Base-by-base conservation (phyloP, 2,329 filamentous ascomycete species). In the Diaporthe vexans region DNA sequence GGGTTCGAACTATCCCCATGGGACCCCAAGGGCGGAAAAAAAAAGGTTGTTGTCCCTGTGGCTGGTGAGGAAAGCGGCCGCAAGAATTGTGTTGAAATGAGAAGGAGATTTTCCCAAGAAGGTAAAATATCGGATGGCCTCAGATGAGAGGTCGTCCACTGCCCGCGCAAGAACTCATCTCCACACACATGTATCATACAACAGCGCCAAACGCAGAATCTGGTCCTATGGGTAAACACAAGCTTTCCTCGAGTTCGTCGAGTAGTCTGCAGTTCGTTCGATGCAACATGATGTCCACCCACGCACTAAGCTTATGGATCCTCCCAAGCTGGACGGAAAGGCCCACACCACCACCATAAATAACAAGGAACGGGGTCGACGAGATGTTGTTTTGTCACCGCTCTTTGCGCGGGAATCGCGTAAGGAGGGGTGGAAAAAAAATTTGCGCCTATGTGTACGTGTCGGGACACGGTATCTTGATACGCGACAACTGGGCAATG, bases 391-490 rank as follows among this genome's bases (percentile, higher is more conserved):
- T 51, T 51, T 52, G 63, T 67, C 63, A 67, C 63, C 63, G 63
- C 63, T 52, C 46, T 67, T 67, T 67, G 63, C 63, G 63, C 63
- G 63, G 46, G 43, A 67, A 48, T 37, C 46, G 63, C 46, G 63
- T 52, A 51, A 29, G 54, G 29, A 57, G 24, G 52, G 13, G 26
- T n/a, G 52, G n/a, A 33, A 33, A 57, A 48, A 67, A 67, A 52
- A 24, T 65, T n/a, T 52, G 63, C 63, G 46, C 21, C 43, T 48
- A 52, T 52, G 21, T 33, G 46, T 37, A 33, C 63, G 46, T 52
- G 29, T 67, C 61, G 52, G 63, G 9, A 52, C 63, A 67, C 63
- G 48, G 63, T 67, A 67, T 67, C 63, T 52, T 52, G 61, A 67
- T 67, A 67, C 61, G 61, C 61, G 61, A 67, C 46, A 29, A 26